A percentile compares a stretch with the other conserved stretches of the same genome.
Evolutionary conservation across 1,284 basidiomycete genomes (phyloP).

Genomic region (Apiotrichum domesticum): DNA sequence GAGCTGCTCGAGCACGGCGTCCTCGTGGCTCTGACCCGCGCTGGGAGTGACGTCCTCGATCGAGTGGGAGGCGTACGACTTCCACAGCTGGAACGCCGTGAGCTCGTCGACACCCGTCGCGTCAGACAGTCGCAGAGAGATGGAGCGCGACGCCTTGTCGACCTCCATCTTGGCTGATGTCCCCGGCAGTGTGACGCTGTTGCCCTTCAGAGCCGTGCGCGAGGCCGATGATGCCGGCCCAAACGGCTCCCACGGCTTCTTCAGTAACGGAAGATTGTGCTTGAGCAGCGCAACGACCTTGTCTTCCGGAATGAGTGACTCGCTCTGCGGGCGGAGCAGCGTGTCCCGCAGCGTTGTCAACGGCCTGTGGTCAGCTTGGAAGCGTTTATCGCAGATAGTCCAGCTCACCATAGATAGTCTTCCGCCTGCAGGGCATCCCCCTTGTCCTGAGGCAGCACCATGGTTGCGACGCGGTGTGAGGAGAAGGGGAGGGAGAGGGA

Average conservation of each 20-base stretch:
- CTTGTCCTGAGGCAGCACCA: constrained; percentile 7
- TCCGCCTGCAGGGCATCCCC: constrained; percentile 8
- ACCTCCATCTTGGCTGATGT: constrained; percentile 13
- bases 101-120: constrained; percentile 23
- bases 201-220: constrained; percentile 12
- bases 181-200: constrained; percentile 19
- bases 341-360: constrained; percentile 35
- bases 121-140: constrained; percentile 24
- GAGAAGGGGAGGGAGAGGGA: no score
- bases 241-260: constrained; percentile 31
- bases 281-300: constrained; percentile 26
- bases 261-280: constrained; percentile 24
- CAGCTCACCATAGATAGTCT: constrained; percentile 20
- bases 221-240: constrained; percentile 12
- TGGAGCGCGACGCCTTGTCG: constrained; percentile 18
- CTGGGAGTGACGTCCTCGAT: constrained; percentile 19
- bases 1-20: constrained; percentile 25
- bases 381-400: no score
- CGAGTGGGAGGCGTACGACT: constrained; percentile 30
- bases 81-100: constrained; percentile 23
- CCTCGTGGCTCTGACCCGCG: constrained; percentile 18
- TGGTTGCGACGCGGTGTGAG: neutral
- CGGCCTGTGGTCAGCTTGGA: constrained; percentile 18
- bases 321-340: constrained; percentile 24
- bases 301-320: constrained; percentile 15